Base-by-base conservation (phyloP, 257 asterid species). In the Avicennia marina region DNA sequence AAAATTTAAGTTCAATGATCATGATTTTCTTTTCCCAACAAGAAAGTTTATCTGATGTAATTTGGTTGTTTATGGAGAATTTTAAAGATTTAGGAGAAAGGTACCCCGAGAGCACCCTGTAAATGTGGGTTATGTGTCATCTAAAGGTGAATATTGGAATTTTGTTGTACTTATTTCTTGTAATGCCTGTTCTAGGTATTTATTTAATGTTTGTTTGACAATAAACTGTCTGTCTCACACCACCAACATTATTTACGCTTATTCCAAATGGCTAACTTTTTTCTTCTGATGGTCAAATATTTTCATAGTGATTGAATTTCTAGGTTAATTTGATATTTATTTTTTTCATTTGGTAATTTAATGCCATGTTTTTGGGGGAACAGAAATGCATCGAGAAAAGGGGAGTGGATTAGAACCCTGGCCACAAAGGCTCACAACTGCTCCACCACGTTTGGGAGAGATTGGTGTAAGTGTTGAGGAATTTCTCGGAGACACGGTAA, bases 351-450 rank as follows among this genome's bases (percentile, higher is more conserved):
- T 12, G 16, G 22, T 19, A 36, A 39, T 44, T 70, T 59, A 56
- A 40, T 20, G 10, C 16, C 26, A 0, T 44, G n/a, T 32, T 29
- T 39, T 29, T 58, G 66, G 13, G 60, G 54, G 48, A 57, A 58
- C 75, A 91, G 96, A 79, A 78, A 76, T 82, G 87, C 94, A 91
- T 54, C 74, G 43, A 75, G 91, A 64, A 31, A 88, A 72, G 71
- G 90, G 94, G 48, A 81, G 82, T 31, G 93, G 88, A 72, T 72
- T 90, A 47, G 74, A 75, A 71, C 91, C 96, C 60, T 90, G 96
- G 98, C 98, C 98, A 32, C 76, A 15, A 33, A 77, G 98, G 84
- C 95, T 91, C 67, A 71, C 64, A 39, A 74, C 88, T 38, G 60
- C 87, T 4, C 87, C 98, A 11, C 94, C 94, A 8, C 95, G 95